Percentiles rank a stretch among this genome's conserved stretches.
Evolutionary conservation across 345 rosid species (phyloP).

Genomic region (Eucalyptus erythrocorys): DNA sequence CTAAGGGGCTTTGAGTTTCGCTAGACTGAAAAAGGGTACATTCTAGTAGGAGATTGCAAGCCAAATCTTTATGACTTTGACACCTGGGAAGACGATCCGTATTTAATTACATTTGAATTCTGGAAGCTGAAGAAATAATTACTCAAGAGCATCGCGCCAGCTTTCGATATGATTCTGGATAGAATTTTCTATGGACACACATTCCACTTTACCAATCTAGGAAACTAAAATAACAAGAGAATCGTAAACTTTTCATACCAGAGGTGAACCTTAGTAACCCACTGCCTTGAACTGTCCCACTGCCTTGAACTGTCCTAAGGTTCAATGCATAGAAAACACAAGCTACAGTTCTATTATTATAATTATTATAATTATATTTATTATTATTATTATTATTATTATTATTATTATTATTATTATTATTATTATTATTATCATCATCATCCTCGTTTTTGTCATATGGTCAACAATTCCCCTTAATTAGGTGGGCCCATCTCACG

Average conservation of each 20-base stretch:
- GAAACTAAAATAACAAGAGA: not conserved
- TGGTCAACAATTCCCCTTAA: not conserved
- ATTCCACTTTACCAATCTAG: not conserved
- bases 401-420: not conserved
- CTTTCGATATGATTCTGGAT: constrained; percentile 2
- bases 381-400: not conserved
- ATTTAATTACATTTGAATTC: not conserved
- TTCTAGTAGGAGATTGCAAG: constrained; percentile 8
- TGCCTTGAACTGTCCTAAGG: not conserved
- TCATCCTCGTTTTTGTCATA: not conserved
- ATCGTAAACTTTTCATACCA: constrained; percentile 1
- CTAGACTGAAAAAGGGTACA: not conserved
- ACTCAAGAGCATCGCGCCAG: not conserved
- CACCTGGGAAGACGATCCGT: not conserved
- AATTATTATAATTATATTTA: not conserved
- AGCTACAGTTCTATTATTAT: not conserved
- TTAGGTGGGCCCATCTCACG: not conserved
- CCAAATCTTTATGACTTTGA: constrained; percentile 13
- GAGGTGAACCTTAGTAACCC: not conserved
- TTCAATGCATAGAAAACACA: not conserved
- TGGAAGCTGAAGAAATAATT: not conserved
- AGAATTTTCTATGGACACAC: not conserved
- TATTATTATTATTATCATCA: not conserved
- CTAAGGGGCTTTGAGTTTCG: not conserved
- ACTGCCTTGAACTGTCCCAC: not conserved